Evolutionary conservation across 2,329 filamentous ascomycete genomes (phyloP), one percentile per base, ranked within the genome.

Genomic region (Escovopsis sp.): DNA sequence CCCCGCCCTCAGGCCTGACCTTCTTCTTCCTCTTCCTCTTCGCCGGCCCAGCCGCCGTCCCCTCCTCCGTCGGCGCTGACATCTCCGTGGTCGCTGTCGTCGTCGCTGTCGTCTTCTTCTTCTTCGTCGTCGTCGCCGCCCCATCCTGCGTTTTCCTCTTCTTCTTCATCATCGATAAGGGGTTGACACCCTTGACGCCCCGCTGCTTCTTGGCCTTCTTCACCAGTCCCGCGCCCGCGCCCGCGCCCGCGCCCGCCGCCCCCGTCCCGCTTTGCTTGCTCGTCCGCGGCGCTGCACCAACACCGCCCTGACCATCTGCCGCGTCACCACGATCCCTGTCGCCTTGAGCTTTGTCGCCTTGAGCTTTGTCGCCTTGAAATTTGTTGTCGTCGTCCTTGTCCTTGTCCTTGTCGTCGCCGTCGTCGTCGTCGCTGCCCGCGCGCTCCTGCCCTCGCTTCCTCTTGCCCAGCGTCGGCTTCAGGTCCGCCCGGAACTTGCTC

Each of bases 401-500:
- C 5, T 9, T 31, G n/a, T 12, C 30, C 54, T 59, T 51, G 59
- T 66, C 53, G 61, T 56, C 49, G 12, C 32, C 32, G 5, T 33
- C 31, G 4, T 26, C 17, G 11, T 35, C 38, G 19, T 21, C 5
- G 12, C 53, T 55, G 3, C 57, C 56, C 4, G 56, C 55, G 3
- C 58, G 58, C 4, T 58, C 55, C 2, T 56, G 60, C n/a, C 56
- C 58, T 38, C 69, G 58, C 56, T 65, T 77, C 51, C 60, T 65
- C 61, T 65, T 74, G 34, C 51, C 55, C 38, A 53, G 44, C 41
- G 52, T 49, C 43, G 61, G 63, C 54, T 72, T 78, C 44, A 86
- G 58, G 32, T 80, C 82, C 14, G 70, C 66, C 43, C 76, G 70
- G 49, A 87, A 82, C 58, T 92, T 92, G 38, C 65, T 67, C 47